These are phyloP conservation scores for Cercospora janseana DNA, from an alignment of 2,329 filamentous ascomycete genomes.

Conservation along the genomic window DNA sequence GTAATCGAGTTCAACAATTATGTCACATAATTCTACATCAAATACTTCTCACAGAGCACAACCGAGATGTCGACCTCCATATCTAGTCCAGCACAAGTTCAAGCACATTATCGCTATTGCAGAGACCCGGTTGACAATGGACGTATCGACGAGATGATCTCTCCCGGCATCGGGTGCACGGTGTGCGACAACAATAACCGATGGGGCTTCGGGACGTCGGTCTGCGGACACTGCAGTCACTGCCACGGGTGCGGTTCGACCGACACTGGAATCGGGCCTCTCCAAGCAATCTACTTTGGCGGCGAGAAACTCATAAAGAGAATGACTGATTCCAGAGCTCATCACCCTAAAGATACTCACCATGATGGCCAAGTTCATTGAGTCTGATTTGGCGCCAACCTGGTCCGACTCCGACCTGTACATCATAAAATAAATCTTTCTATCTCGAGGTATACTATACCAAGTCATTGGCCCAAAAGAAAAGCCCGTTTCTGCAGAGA, in stretches of 20 bases:
- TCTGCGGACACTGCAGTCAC: conserved; percentile 19
- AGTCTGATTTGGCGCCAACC: no score
- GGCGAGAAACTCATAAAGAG: conserved; percentile 14
- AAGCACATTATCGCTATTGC: no score
- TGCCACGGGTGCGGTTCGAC: conserved; percentile 21
- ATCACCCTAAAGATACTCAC: no score
- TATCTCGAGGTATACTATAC: not conserved
- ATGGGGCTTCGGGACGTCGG: conserved; percentile 20
- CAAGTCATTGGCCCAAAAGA: not conserved
- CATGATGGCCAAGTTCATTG: not conserved
- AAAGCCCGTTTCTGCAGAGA: not conserved
- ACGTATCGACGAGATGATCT: not conserved
- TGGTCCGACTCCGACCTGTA: no score
- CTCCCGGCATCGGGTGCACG: conserved; percentile 10
- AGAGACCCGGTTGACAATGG: conserved; percentile 17
- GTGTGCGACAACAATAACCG: conserved; percentile 17
- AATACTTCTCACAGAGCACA: not conserved
- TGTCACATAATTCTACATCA: no score
- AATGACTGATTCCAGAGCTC: conserved; percentile 15
- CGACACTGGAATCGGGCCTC: conserved; percentile 22
- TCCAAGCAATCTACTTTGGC: conserved; percentile 22
- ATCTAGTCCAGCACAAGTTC: no score
- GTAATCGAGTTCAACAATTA: no score
- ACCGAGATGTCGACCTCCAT: not conserved
- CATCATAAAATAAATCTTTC: conserved; percentile 1